These are phyloP conservation scores for Cladosporium sp. DNA, from an alignment of 2,329 filamentous ascomycete species.

Conservation along the genomic window DNA sequence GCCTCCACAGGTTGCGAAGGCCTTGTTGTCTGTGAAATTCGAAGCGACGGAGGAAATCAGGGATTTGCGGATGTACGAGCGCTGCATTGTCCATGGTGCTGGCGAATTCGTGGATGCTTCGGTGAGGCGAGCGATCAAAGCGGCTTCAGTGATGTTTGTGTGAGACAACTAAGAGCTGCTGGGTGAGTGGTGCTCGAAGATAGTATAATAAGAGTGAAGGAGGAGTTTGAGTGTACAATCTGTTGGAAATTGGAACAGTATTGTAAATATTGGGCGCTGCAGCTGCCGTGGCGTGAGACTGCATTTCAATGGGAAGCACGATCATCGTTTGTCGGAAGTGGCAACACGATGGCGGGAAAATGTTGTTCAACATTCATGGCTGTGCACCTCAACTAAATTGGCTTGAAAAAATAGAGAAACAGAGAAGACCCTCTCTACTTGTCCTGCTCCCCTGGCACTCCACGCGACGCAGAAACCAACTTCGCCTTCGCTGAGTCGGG, in stretches of 20 bases:
- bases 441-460: neutral
- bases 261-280: neutral
- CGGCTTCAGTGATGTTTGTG: neutral
- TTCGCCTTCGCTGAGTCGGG: conserved; percentile 7
- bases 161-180: neutral
- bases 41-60: neutral
- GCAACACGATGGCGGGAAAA: neutral
- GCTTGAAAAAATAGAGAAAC: neutral
- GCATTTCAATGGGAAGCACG: neutral
- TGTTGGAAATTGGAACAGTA: neutral
- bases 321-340: neutral
- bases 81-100: neutral
- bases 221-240: neutral
- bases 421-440: neutral
- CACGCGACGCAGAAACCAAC: neutral
- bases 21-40: neutral
- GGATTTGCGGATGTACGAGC: neutral
- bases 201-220: neutral
- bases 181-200: neutral
- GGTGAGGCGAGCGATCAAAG: neutral
- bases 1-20: neutral
- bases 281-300: neutral
- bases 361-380: too few species aligned
- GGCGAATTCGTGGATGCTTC: neutral
- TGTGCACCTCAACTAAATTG: neutral